A percentile compares a stretch with the other conserved stretches of the same genome.
Evolutionary conservation across 352 stramenopile genomes (phyloP).

Genomic region (Phytophthora brassicae): DNA sequence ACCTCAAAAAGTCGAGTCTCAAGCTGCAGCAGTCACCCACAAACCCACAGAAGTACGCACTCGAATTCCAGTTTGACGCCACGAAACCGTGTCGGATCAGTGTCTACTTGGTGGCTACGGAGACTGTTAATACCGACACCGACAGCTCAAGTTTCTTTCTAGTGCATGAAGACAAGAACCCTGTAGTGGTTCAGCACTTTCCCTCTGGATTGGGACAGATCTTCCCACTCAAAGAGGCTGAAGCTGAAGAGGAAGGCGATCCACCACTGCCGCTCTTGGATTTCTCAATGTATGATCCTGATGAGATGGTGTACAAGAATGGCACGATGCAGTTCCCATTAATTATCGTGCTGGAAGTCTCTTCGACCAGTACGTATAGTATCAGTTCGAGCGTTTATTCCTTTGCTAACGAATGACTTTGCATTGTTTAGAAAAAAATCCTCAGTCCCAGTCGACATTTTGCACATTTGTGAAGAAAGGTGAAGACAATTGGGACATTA

Average conservation of each 20-base stretch:
- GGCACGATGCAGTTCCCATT: slow-evolving; percentile 57
- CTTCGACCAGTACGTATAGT: slow-evolving; percentile 35
- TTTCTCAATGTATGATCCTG: slow-evolving; percentile 35
- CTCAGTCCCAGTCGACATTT: slow-evolving; percentile 83
- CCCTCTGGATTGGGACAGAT: slow-evolving; percentile 49
- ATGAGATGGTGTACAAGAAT: slow-evolving; percentile 53
- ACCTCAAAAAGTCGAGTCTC: slow-evolving; percentile 80
- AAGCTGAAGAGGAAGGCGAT: slow-evolving; percentile 12
- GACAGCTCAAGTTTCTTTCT: slow-evolving; percentile 61
- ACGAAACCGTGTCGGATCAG: slow-evolving; percentile 70
- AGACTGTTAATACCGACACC: slow-evolving; percentile 70
- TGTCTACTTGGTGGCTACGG: slow-evolving; percentile 62
- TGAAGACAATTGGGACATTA: slow-evolving; percentile 51
- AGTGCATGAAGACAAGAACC: slow-evolving; percentile 44
- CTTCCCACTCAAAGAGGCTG: slow-evolving; percentile 38
- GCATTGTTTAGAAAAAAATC: slow-evolving; percentile 26
- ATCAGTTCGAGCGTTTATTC: background rate
- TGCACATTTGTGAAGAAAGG: slow-evolving; percentile 62
- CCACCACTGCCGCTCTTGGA: slow-evolving; percentile 37
- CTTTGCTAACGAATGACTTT: slow-evolving; percentile 1
- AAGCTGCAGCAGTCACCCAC: slow-evolving; percentile 42
- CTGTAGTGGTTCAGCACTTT: slow-evolving; percentile 47
- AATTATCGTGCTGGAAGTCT: slow-evolving; percentile 69
- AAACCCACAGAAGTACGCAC: slow-evolving; percentile 29
- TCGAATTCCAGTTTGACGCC: slow-evolving; percentile 82